Percentiles rank a stretch among this genome's conserved stretches.
These are phyloP conservation scores for Ophiocordyceps sinensis DNA, from an alignment of 2,329 filamentous ascomycete species.

Conservation along the genomic window DNA sequence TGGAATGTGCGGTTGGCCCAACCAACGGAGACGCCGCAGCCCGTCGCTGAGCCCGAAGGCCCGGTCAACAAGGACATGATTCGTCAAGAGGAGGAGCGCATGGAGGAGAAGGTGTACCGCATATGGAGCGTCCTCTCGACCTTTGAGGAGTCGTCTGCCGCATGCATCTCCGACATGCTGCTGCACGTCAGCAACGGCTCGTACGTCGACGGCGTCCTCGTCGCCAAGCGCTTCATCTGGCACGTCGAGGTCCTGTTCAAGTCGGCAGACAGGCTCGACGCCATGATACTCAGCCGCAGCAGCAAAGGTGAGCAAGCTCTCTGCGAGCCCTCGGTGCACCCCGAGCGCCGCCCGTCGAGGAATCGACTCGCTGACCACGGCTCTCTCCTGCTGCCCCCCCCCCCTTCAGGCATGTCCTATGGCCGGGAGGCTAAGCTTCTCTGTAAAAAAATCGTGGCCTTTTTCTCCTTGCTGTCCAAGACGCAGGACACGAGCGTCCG, in stretches of 20 bases:
- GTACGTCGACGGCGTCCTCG: constrained; percentile 86
- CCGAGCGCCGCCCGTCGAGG: background rate
- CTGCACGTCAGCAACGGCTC: constrained; percentile 95
- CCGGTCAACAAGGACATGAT: constrained; percentile 58
- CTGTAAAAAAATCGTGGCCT: constrained; percentile 99
- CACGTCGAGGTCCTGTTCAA: constrained; percentile 89
- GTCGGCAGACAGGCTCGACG: constrained; percentile 74
- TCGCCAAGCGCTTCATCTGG: constrained; percentile 90
- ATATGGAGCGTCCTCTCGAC: constrained; percentile 97
- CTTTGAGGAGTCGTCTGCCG: constrained; percentile 94
- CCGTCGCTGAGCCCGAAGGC: constrained; percentile 28
- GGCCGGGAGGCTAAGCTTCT: constrained; percentile 92
- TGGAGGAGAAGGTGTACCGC: constrained; percentile 94
- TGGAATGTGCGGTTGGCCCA: constrained; percentile 87
- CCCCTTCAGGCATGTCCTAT: constrained; percentile 62
- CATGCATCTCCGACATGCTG: constrained; percentile 98
- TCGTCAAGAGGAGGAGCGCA: constrained; percentile 74
- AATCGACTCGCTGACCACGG: background rate
- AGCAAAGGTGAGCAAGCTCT: constrained; percentile 53
- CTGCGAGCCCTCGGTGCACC: background rate
- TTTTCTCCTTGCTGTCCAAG: constrained; percentile 89
- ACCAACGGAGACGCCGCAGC: constrained; percentile 35
- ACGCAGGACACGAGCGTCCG: constrained; percentile 82
- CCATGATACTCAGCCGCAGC: constrained; percentile 50
- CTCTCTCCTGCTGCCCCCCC: background rate